These are phyloP conservation scores for Grosmannia serpens DNA, from an alignment of 2,329 filamentous ascomycete species.

Conservation along the genomic window DNA sequence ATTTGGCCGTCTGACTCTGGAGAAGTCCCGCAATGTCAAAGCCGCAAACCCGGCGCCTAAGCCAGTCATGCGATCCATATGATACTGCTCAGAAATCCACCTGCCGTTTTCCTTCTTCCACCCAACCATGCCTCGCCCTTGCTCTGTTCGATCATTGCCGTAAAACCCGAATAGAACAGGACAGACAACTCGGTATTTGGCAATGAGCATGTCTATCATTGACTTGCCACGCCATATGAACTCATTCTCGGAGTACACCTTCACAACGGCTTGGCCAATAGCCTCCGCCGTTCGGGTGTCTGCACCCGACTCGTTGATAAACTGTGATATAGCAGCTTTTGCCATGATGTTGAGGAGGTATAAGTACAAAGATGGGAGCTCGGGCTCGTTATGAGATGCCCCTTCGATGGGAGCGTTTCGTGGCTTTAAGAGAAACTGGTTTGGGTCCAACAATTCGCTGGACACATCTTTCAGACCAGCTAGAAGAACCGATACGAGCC, in stretches of 20 bases:
- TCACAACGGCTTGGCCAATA: constrained; percentile 57
- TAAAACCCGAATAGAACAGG: constrained; percentile 78
- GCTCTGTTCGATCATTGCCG: constrained; percentile 61
- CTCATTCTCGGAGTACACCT: constrained; percentile 53
- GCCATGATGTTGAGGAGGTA: constrained; percentile 62
- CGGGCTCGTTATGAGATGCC: constrained; percentile 29
- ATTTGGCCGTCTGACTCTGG: constrained; percentile 54
- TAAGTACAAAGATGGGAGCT: constrained; percentile 49
- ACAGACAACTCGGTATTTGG: constrained; percentile 71
- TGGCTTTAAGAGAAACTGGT: constrained; percentile 33
- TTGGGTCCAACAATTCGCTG: constrained; percentile 37
- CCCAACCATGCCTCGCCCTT: constrained; percentile 56
- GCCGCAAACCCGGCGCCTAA: constrained; percentile 76
- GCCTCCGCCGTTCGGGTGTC: constrained; percentile 55
- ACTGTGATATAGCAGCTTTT: constrained; percentile 56
- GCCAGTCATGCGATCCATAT: constrained; percentile 73
- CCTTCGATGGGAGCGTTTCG: constrained; percentile 26
- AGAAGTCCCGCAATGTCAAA: constrained; percentile 72
- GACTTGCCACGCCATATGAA: constrained; percentile 54
- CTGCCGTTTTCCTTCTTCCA: constrained; percentile 54
- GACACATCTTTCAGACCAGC: constrained; percentile 39
- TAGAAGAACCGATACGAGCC: constrained; percentile 40
- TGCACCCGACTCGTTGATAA: constrained; percentile 48
- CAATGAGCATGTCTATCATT: constrained; percentile 65
- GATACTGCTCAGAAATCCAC: constrained; percentile 58